These are phyloP conservation scores for Penicillium sp. DNA, from an alignment of 2,329 filamentous ascomycete species.

Conservation along the genomic window DNA sequence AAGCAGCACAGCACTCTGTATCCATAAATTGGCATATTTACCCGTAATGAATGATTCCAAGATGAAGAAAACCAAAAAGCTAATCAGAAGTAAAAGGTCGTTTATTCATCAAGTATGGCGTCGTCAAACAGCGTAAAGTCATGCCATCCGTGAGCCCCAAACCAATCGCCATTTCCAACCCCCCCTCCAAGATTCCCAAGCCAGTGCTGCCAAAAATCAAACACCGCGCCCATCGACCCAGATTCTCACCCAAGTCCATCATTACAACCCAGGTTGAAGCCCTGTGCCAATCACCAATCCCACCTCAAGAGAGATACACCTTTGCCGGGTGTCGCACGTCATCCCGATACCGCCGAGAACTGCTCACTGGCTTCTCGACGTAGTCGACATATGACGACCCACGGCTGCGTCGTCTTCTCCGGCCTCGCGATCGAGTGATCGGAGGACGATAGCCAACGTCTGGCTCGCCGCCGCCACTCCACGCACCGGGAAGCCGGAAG, in stretches of 20 bases:
- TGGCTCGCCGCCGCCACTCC: conserved; percentile 20
- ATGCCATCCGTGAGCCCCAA: no score
- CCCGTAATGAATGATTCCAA: no score
- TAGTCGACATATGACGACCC: conserved; percentile 27
- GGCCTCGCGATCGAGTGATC: conserved; percentile 17
- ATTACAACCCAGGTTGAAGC: background rate
- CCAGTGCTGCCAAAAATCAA: no score
- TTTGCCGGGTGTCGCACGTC: conserved; percentile 37
- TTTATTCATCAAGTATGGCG: no score
- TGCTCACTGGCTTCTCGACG: conserved; percentile 31
- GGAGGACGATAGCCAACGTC: conserved; percentile 26
- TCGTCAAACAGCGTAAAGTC: no score
- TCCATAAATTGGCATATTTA: no score
- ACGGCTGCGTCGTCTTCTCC: conserved; percentile 23
- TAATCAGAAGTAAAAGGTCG: no score
- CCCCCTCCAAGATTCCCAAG: no score
- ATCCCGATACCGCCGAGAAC: conserved; percentile 24
- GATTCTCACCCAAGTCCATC: background rate
- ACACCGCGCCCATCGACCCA: background rate
- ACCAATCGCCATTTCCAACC: no score
- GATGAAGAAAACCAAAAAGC: no score
- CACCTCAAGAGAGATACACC: conserved; percentile 45
- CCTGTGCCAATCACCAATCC: background rate
- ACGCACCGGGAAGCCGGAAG: conserved; percentile 25
- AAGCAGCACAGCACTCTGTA: no score